These are phyloP conservation scores for Populus simonii DNA, from an alignment of 345 rosid species.

Conservation along the genomic window DNA sequence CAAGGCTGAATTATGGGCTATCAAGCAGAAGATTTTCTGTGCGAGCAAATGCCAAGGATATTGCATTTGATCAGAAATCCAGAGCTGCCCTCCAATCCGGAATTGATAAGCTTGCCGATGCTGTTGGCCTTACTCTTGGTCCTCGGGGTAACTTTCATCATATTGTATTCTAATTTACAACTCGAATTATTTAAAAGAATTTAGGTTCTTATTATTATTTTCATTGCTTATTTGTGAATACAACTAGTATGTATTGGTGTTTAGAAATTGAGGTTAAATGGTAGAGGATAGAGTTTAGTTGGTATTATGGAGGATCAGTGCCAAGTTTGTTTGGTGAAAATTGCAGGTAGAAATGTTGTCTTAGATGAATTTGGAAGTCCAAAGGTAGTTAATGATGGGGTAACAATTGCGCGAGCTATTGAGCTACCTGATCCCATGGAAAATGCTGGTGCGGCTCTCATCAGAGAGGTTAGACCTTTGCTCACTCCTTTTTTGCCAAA, in stretches of 20 bases:
- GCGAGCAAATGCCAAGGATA: constrained; percentile 78
- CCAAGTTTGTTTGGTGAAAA: not conserved
- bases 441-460: constrained; percentile 97
- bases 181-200: too few species aligned
- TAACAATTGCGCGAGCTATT: constrained; percentile 93
- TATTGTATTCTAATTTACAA: too few species aligned
- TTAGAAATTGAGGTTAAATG: not conserved
- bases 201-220: not conserved
- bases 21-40: constrained; percentile 54
- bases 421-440: constrained; percentile 93
- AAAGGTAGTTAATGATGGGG: constrained; percentile 97
- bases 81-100: constrained; percentile 85
- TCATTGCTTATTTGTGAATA: not conserved
- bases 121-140: constrained; percentile 91
- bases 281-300: not conserved
- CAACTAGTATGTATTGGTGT: not conserved
- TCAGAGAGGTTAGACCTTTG: constrained; percentile 67
- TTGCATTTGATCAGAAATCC: constrained; percentile 81
- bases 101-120: constrained; percentile 92
- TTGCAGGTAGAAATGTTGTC: constrained; percentile 88
- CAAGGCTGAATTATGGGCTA: constrained; percentile 50
- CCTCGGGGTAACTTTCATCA: constrained; percentile 68
- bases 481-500: not conserved
- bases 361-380: constrained; percentile 96
- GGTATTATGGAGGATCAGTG: not conserved